Evolutionary conservation across 177 flowering plant genomes (phyloP), one percentile per base, ranked within the genome.

Genomic region (Tripterygium wilfordii): DNA sequence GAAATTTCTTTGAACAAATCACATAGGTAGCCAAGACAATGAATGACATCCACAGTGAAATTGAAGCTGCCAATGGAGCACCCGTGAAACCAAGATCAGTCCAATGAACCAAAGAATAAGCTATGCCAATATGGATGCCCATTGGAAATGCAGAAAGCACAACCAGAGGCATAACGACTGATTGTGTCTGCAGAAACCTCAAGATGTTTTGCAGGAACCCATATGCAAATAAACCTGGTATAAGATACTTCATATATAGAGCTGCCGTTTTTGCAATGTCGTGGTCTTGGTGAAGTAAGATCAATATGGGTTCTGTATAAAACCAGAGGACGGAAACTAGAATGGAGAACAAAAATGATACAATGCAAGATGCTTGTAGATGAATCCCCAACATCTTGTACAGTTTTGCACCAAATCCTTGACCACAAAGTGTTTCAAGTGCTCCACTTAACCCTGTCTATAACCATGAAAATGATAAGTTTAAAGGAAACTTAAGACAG

Each of bases 341-440:
- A 41, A 73, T 23, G 1, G 80, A 68, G 65, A 80, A 72, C 36
- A 74, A 10, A 31, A 70, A 32, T 1, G 94, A 62, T 1, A 77
- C 75, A 21, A 86, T 67, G 57, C 82, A 70, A 1, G 90, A 82
- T 16, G 96, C 63, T 56, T 89, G 96, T 1, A 89, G 75, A 55
- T 89, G 65, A 28, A 86, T 63, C n/a, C 97, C 97, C 42, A 89
- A 23, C 75, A 67, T 64, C 36, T 75, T 54, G 54, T 82, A 86
- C 18, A 58, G 1, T 57, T 70, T 65, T 9, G 94, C 97, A 0
- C 95, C 97, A 55, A 56, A 89, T 52, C 75, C 90, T 82, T 86
- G 95, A 15, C 95, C 95, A 47, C 97, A 86, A 1, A 84, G 75
- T n/a, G n/a, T n/a, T n/a, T n/a, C n/a, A n/a, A n/a, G n/a, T n/a